Evolutionary conservation across 2,329 filamentous ascomycete genomes (phyloP).

Genomic region (Macrophomina phaseolina): DNA sequence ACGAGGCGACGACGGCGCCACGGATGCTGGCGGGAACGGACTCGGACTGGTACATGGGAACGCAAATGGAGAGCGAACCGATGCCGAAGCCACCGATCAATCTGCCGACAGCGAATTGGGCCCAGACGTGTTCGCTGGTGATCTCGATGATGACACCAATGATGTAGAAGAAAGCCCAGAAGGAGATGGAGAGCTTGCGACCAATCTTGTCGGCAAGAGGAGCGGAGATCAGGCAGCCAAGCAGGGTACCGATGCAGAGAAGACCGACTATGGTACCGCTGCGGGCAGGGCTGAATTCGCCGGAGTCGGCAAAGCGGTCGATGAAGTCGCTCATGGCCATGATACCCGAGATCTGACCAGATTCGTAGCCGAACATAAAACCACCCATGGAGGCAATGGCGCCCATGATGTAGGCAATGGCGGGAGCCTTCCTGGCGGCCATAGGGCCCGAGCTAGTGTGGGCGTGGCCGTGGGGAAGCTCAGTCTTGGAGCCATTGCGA

Average conservation of each 20-base stretch:
- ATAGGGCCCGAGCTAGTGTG: not conserved
- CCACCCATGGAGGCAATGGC: slow-evolving; percentile 63
- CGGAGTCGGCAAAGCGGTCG: slow-evolving; percentile 56
- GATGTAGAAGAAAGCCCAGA: slow-evolving; percentile 52
- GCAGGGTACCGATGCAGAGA: slow-evolving; percentile 52
- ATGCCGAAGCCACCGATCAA: slow-evolving; percentile 51
- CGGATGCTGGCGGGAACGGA: slow-evolving; percentile 67
- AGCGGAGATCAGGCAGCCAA: slow-evolving; percentile 49
- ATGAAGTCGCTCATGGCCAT: slow-evolving; percentile 58
- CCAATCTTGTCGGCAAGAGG: slow-evolving; percentile 61
- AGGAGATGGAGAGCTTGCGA: slow-evolving; percentile 54
- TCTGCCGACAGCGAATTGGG: slow-evolving; percentile 56
- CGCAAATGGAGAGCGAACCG: slow-evolving; percentile 58
- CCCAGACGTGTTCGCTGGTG: slow-evolving; percentile 47
- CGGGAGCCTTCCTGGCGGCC: slow-evolving; percentile 5
- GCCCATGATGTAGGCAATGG: slow-evolving; percentile 58
- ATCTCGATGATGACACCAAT: slow-evolving; percentile 53
- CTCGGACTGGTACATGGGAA: slow-evolving; percentile 72
- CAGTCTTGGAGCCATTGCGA: slow-evolving; percentile 16
- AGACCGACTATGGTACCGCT: slow-evolving; percentile 51
- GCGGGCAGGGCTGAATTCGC: slow-evolving; percentile 37
- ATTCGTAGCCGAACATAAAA: slow-evolving; percentile 69
- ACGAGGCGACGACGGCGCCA: slow-evolving; percentile 63
- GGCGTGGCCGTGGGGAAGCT: not conserved
- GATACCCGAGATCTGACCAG: slow-evolving; percentile 49